Evolutionary conservation across 345 rosid species (phyloP).

Genomic region (Rhodamnia argentea): DNA sequence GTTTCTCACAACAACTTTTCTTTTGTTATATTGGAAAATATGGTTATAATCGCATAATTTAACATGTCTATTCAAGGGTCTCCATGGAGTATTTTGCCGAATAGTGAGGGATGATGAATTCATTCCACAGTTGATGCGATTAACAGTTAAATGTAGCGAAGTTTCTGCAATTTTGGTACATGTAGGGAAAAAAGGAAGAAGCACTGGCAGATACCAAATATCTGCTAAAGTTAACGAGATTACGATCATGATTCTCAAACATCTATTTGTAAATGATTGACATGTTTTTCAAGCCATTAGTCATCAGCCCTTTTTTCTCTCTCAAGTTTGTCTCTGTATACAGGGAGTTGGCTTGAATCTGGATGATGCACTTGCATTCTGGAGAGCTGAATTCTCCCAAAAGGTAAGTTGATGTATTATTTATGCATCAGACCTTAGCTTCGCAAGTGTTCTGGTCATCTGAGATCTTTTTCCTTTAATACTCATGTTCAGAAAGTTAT

Average conservation of each 20-base stretch:
- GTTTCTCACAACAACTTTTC: background rate
- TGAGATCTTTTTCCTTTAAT: background rate
- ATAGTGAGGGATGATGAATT: background rate
- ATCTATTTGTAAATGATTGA: background rate
- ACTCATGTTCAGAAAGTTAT: background rate
- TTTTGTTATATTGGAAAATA: background rate
- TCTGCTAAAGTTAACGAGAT: background rate
- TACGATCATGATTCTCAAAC: background rate
- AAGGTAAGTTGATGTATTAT: constrained; percentile 35
- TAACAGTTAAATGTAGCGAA: background rate
- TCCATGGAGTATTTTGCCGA: background rate
- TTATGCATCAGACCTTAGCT: background rate
- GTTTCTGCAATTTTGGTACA: background rate
- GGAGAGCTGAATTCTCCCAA: constrained; percentile 85
- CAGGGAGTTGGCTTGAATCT: constrained; percentile 89
- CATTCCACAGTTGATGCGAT: background rate
- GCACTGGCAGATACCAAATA: background rate
- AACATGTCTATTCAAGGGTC: background rate
- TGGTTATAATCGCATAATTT: background rate
- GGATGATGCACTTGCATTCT: constrained; percentile 90
- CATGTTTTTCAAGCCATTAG: background rate
- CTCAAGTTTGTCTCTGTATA: background rate
- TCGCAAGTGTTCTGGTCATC: background rate
- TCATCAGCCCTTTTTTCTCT: background rate
- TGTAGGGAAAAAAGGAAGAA: background rate